Percentiles rank a stretch among this genome's conserved stretches.
Conservation (phyloP, 228 moss, liverwort and hornwort species). For the Sphagnum fallax region DNA sequence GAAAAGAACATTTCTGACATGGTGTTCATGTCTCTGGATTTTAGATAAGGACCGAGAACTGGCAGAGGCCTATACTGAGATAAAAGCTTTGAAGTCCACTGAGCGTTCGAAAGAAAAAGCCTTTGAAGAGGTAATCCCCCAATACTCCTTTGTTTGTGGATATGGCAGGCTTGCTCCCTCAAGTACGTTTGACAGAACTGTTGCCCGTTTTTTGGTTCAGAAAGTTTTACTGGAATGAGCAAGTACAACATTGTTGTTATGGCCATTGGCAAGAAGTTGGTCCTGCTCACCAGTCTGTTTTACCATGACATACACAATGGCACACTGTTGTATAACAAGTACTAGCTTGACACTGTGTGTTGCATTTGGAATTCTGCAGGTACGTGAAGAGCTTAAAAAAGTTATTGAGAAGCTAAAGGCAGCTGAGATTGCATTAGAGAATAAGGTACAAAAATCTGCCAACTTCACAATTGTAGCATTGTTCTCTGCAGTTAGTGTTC, state of each 20-base stretch:
- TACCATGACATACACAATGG: no score
- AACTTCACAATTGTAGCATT: background rate
- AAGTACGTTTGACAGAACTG: no score
- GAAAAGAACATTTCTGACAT: no score
- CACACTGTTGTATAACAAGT: no score
- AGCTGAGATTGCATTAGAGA: slow-evolving; percentile 67
- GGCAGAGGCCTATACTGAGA: slow-evolving; percentile 88
- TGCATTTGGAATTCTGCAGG: slow-evolving; percentile 33
- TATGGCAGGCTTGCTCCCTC: background rate
- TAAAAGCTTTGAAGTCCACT: slow-evolving; percentile 82
- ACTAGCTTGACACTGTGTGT: no score
- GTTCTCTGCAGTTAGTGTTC: no score
- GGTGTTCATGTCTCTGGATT: background rate
- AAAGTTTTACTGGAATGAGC: no score
- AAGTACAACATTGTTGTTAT: no score
- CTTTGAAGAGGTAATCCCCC: slow-evolving; percentile 72
- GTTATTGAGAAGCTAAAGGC: slow-evolving; percentile 78
- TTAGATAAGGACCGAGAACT: slow-evolving; percentile 96
- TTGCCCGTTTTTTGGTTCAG: no score
- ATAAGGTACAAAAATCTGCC: slow-evolving; percentile 27
- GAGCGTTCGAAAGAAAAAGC: slow-evolving; percentile 96
- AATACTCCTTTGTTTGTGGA: background rate
- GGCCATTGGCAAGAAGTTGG: no score
- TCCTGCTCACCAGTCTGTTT: no score
- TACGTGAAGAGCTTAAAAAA: slow-evolving; percentile 87